phyloP scores from a whole-genome alignment of 345 rosid species.

The Camelina sativa region DNA sequence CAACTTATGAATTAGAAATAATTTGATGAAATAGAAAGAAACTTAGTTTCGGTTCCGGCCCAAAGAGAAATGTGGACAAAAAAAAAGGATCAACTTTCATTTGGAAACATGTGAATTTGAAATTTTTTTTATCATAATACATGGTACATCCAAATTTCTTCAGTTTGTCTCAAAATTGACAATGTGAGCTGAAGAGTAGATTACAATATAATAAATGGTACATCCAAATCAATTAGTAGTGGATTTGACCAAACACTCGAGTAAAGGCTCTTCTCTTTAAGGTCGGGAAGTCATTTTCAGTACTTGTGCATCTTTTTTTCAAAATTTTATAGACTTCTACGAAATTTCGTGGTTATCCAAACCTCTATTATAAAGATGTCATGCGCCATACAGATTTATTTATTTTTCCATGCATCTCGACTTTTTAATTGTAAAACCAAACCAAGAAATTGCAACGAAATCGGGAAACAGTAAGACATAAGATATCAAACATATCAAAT shows the following conservation, averaged over 20 bases:
- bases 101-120: not conserved
- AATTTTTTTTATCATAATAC: too few species aligned
- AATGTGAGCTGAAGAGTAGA: not conserved
- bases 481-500: too few species aligned
- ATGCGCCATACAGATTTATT: not conserved
- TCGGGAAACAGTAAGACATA: too few species aligned
- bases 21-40: not conserved
- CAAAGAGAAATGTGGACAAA: not conserved
- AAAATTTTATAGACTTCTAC: not conserved
- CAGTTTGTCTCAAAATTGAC: not conserved
- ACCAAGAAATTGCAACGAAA: too few species aligned
- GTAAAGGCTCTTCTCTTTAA: not conserved
- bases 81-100: not conserved
- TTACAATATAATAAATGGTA: not conserved
- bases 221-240: not conserved
- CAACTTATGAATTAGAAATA: not conserved
- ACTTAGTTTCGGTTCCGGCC: not conserved
- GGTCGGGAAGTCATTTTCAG: not conserved
- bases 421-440: too few species aligned
- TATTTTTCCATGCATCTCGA: too few species aligned
- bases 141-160: not conserved
- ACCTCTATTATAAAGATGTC: not conserved
- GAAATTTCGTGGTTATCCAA: not conserved
- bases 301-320: not conserved
- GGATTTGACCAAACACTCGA: slow-evolving; percentile 7